Evolutionary conservation across 2,329 filamentous ascomycete genomes (phyloP), one percentile per base, ranked within the genome.

Genomic region (Coniochaeta sp.): DNA sequence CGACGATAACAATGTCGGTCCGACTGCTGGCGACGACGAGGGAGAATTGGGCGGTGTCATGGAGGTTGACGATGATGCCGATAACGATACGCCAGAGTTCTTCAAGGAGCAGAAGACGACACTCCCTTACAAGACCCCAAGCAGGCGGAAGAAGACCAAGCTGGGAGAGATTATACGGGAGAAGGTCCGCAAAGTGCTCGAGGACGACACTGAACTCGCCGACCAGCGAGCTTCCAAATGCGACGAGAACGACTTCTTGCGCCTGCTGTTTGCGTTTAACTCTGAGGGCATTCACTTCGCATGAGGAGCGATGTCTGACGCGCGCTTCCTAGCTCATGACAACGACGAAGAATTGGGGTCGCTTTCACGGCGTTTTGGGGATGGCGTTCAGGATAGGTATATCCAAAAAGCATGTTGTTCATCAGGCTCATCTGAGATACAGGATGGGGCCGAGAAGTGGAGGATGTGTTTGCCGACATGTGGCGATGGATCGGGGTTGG

Each of bases 251-350:
- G 91, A 96, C 62, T 97, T 96, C 65, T 71, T 99, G 65, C 85
- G 85, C 60, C 68, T 96, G 57, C 70, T 48, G 4, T 28, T 16
- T 28, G 60, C 60, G 47, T 96, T 96, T 69, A 96, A 96, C 66
- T 82, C 89, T 58, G 89, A 95, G 66, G 90, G 90, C 26, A 92
- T 97, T 54, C 92, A 96, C 72, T 97, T 97, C 67, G 87, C 82
- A 56, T 91, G 68, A 75, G 16, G 42, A 46, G 33, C 33, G 33
- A 38, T 38, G 33, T 10, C 6, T 20, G 13, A 18, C 10, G 10
- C 9, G 33, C 33, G 10, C 4, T 26, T 22, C 38, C 13, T 10
- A 14, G n/a, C n/a, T n/a, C n/a, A n/a, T n/a, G 26, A 26, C 42
- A 30, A 31, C 6, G 24, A 6, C 20, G 6, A 38, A 7, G 33